These are phyloP conservation scores for Nemania sp. DNA, from an alignment of 2,329 filamentous ascomycete genomes.

Conservation along the genomic window DNA sequence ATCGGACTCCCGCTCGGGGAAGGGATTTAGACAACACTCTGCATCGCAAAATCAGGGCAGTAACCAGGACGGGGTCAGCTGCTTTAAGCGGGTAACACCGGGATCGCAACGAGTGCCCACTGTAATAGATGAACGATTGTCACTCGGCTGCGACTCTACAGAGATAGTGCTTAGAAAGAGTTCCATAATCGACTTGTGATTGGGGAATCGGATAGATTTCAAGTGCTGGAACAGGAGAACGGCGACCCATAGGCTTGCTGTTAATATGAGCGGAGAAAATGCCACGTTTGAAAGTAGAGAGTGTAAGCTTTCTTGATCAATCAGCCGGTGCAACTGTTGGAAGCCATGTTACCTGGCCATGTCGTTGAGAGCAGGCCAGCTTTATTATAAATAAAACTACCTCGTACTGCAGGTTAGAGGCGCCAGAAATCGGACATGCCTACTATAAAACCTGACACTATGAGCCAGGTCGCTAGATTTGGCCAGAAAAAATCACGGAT, in stretches of 20 bases:
- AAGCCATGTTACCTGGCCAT: background rate
- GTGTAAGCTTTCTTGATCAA: too few relatives aligned
- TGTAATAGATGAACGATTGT: conserved; percentile 12
- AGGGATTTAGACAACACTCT: conserved; percentile 6
- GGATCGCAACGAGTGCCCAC: conserved; percentile 7
- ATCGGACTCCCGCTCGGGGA: conserved; percentile 15
- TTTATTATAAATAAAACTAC: background rate
- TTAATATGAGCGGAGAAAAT: background rate
- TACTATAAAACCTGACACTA: background rate
- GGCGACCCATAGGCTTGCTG: background rate
- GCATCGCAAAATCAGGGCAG: conserved; percentile 16
- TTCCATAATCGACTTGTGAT: too few relatives aligned
- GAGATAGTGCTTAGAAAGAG: too few relatives aligned
- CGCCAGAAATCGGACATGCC: background rate
- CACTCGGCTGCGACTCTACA: background rate
- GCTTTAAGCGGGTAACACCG: conserved; percentile 4
- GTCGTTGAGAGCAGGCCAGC: background rate
- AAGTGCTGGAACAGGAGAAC: background rate
- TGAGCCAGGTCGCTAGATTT: conserved; percentile 14
- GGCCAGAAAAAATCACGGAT: conserved; percentile 12
- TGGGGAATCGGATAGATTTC: background rate
- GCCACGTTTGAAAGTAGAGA: background rate
- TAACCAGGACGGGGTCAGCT: conserved; percentile 17
- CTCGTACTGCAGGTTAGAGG: too few relatives aligned
- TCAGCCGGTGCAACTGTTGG: too few relatives aligned